These are phyloP conservation scores for Diplogelasinospora grovesii DNA, from an alignment of 495 filamentous ascomycete species.

Conservation along the genomic window DNA sequence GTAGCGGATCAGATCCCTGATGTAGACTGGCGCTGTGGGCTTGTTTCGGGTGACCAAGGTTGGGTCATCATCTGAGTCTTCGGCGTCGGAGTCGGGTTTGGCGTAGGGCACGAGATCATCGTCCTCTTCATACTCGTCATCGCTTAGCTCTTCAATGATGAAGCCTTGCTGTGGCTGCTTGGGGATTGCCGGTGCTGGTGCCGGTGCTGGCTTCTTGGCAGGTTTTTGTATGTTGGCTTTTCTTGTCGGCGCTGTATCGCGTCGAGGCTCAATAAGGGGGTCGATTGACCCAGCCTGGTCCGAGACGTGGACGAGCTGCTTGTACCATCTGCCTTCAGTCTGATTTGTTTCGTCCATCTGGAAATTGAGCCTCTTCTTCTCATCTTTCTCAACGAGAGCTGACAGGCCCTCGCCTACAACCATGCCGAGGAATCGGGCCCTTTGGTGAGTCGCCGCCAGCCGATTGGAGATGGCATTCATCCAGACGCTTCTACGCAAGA, in stretches of 20 bases:
- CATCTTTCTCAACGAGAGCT: slow-evolving; percentile 65
- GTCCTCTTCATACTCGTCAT: slow-evolving; percentile 52
- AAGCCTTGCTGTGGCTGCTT: slow-evolving; percentile 27
- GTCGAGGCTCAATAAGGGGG: slow-evolving; percentile 27
- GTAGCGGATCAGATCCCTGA: slow-evolving; percentile 74
- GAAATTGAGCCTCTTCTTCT: slow-evolving; percentile 71
- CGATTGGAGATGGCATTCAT: slow-evolving; percentile 79
- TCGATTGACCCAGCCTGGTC: slow-evolving; percentile 60
- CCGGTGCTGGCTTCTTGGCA: slow-evolving; percentile 14
- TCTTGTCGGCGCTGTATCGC: not conserved
- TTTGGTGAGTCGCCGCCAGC: slow-evolving; percentile 64
- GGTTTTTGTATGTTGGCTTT: slow-evolving; percentile 10
- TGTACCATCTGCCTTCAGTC: slow-evolving; percentile 72
- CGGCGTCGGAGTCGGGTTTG: slow-evolving; percentile 87
- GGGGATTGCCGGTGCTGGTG: too few relatives aligned
- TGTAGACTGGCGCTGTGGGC: slow-evolving; percentile 81
- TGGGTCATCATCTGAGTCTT: slow-evolving; percentile 89
- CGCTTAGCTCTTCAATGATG: slow-evolving; percentile 64
- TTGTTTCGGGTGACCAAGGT: slow-evolving; percentile 77
- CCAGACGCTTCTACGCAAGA: slow-evolving; percentile 65
- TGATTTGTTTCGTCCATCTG: slow-evolving; percentile 71
- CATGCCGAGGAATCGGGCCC: slow-evolving; percentile 84
- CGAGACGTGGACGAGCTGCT: slow-evolving; percentile 52
- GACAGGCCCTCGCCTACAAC: slow-evolving; percentile 78
- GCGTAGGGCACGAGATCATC: slow-evolving; percentile 75